These are phyloP conservation scores for Phytophthora hibernalis DNA, from an alignment of 352 stramenopile genomes.

Conservation along the genomic window DNA sequence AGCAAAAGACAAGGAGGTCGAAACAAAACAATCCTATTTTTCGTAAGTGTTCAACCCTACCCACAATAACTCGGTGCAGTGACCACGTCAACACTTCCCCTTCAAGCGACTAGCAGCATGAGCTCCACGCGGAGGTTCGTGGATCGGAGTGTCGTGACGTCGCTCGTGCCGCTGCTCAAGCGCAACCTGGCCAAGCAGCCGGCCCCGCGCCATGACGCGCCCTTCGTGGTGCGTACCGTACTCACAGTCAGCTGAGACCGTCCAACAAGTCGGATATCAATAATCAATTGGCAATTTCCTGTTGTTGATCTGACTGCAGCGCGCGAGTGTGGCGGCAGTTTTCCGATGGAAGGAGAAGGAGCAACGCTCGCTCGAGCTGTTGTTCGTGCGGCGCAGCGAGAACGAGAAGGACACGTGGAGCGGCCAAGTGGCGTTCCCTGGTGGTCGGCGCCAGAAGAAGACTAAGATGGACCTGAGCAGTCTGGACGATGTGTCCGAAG, in stretches of 20 bases:
- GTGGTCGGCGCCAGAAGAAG: constrained; percentile 74
- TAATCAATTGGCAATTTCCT: not conserved
- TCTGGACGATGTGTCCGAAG: constrained; percentile 34
- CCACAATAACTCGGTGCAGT: not conserved
- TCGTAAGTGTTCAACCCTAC: constrained; percentile 20
- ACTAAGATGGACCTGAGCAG: constrained; percentile 38
- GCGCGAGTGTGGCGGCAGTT: constrained; percentile 78
- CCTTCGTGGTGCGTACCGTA: constrained; percentile 44
- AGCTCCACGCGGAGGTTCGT: constrained; percentile 42
- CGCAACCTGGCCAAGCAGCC: constrained; percentile 57
- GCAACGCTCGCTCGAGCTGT: constrained; percentile 67
- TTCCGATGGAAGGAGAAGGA: constrained; percentile 83
- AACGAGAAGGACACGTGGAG: constrained; percentile 86
- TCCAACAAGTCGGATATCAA: not conserved
- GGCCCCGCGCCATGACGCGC: constrained; percentile 31
- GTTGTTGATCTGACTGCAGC: constrained; percentile 28
- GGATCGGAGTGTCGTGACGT: constrained; percentile 48
- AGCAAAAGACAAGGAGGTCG: no score
- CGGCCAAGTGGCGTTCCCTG: constrained; percentile 83
- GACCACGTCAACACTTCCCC: constrained; percentile 22
- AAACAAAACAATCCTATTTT: not conserved
- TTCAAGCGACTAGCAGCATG: constrained; percentile 19
- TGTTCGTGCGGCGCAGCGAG: constrained; percentile 78
- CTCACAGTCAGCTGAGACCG: constrained; percentile 5
- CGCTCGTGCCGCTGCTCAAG: constrained; percentile 62